Evolutionary conservation across 768 basidiomycete genomes (phyloP).

Genomic region (Podaxis rugospora): DNA sequence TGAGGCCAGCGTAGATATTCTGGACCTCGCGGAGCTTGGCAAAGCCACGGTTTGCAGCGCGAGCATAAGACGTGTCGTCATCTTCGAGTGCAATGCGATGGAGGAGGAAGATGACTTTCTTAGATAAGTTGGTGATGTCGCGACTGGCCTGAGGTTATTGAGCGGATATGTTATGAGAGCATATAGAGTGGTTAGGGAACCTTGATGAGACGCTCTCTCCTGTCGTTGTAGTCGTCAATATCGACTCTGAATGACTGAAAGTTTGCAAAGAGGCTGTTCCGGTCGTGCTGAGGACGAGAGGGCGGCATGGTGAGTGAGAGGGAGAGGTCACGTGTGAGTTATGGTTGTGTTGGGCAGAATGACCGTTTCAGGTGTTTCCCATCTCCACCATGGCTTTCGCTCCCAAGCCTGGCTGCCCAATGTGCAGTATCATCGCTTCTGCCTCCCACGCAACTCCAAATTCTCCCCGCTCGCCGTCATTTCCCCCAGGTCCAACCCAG

Average conservation of each 20-base stretch:
- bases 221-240: constrained; percentile 81
- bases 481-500: constrained; percentile 40
- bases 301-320: constrained; percentile 13
- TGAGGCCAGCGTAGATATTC: constrained; percentile 55
- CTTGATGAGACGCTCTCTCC: constrained; percentile 90
- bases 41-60: constrained; percentile 47
- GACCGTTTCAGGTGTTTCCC: not conserved
- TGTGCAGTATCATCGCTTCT: constrained; percentile 68
- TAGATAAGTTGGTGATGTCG: constrained; percentile 87
- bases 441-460: constrained; percentile 41
- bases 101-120: constrained; percentile 90
- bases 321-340: constrained; percentile 2
- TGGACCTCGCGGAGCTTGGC: constrained; percentile 68
- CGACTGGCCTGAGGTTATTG: constrained; percentile 55
- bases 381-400: constrained; percentile 31
- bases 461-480: constrained; percentile 42
- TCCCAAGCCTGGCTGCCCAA: constrained; percentile 66
- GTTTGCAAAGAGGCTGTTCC: constrained; percentile 18
- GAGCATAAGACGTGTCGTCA: constrained; percentile 18
- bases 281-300: constrained; percentile 16
- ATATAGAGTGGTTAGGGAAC: constrained; percentile 28
- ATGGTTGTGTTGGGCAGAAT: not conserved
- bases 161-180: not conserved
- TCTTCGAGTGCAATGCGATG: constrained; percentile 59
- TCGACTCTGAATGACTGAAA: constrained; percentile 68